phyloP scores from a whole-genome alignment of 1,284 basidiomycete species.

The Phellinidium pouzarii region DNA sequence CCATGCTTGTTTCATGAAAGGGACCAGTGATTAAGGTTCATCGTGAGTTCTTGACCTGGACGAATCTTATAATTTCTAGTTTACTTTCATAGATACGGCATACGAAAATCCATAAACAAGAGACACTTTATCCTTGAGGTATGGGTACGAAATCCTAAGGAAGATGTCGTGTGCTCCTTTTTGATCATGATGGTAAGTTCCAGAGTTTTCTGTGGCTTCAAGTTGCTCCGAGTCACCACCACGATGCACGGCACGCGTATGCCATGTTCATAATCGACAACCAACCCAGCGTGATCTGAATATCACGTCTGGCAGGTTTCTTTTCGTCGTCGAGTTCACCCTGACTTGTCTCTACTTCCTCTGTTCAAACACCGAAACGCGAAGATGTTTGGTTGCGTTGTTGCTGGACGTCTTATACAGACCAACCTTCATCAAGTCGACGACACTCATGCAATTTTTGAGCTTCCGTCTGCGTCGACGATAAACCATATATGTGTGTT shows the following conservation, averaged over 20 bases:
- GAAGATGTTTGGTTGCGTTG: constrained; percentile 68
- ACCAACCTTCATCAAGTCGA: constrained; percentile 74
- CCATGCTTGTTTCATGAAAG: constrained; percentile 10
- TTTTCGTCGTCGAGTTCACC: too few species aligned
- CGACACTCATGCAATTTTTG: constrained; percentile 81
- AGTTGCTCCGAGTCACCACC: background rate
- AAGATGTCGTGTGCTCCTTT: too few species aligned
- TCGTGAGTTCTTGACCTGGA: background rate
- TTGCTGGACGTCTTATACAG: constrained; percentile 70
- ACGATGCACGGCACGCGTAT: background rate
- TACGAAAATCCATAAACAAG: background rate
- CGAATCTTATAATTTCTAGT: too few species aligned
- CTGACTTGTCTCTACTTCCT: too few species aligned
- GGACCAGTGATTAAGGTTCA: background rate
- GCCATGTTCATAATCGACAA: too few species aligned
- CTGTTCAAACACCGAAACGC: background rate
- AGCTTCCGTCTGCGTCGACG: constrained; percentile 65
- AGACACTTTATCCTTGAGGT: background rate
- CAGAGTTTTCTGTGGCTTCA: constrained; percentile 7
- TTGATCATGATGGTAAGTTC: constrained; percentile 10
- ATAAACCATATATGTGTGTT: constrained; percentile 92
- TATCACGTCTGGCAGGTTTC: background rate
- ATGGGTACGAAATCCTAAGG: too few species aligned
- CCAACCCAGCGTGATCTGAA: too few species aligned
- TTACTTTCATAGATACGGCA: too few species aligned